Conservation (phyloP, 1,139 yeast genomes). For the Geotrichum cucujoidarum region DNA sequence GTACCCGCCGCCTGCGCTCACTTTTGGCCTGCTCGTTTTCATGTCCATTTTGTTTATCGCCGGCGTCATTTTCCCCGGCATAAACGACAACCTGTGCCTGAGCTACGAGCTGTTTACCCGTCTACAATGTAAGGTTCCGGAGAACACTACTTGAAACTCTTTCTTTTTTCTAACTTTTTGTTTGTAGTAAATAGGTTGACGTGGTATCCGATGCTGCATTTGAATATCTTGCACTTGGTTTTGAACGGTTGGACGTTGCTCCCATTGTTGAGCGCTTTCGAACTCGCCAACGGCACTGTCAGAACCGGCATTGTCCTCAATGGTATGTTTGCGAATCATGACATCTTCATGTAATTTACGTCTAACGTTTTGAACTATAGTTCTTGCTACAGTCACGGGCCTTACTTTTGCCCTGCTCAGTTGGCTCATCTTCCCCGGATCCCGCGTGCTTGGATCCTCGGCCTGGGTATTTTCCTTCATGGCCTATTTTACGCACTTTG, state of each 20-base stretch:
- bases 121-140: slow-evolving; percentile 40
- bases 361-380: slow-evolving; percentile 20
- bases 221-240: slow-evolving; percentile 55
- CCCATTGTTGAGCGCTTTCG: slow-evolving; percentile 61
- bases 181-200: slow-evolving; percentile 53
- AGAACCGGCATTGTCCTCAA: slow-evolving; percentile 81
- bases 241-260: slow-evolving; percentile 58
- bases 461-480: slow-evolving; percentile 73
- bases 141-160: neutral
- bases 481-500: slow-evolving; percentile 59
- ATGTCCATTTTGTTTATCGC: slow-evolving; percentile 41
- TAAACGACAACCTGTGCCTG: slow-evolving; percentile 42
- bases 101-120: slow-evolving; percentile 54
- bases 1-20: slow-evolving; percentile 53
- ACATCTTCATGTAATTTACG: too few relatives aligned
- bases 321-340: too few relatives aligned
- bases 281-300: slow-evolving; percentile 74
- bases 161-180: neutral
- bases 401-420: slow-evolving; percentile 60
- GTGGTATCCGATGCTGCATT: slow-evolving; percentile 70
- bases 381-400: slow-evolving; percentile 67
- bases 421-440: slow-evolving; percentile 47
- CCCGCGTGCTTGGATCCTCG: slow-evolving; percentile 56
- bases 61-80: slow-evolving; percentile 33
- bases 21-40: slow-evolving; percentile 61